These are phyloP conservation scores for Saccharomycopsis amapae DNA, from an alignment of 805 yeast species.

Conservation along the genomic window DNA sequence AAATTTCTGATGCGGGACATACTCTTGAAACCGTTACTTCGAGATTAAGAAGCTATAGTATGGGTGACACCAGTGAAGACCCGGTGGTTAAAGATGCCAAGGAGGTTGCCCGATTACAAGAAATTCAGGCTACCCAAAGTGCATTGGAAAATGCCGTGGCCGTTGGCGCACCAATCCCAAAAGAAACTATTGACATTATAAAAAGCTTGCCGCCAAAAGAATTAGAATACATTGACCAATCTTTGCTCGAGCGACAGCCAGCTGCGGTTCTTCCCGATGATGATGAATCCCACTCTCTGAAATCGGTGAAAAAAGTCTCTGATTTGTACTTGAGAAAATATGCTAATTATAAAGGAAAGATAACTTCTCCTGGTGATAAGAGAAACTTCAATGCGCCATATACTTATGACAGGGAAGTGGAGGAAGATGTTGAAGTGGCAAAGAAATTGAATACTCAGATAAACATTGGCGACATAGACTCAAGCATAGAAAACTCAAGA, in stretches of 20 bases:
- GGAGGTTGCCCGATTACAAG: conserved; percentile 43
- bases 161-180: conserved; percentile 21
- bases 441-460: conserved; percentile 45
- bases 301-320: conserved; percentile 36
- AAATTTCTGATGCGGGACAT: conserved; percentile 5
- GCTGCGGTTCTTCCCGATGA: neutral
- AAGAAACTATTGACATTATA: conserved; percentile 39
- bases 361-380: conserved; percentile 42
- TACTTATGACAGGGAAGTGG: conserved; percentile 55
- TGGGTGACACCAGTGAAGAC: neutral
- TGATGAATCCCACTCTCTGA: conserved; percentile 37
- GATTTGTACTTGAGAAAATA: conserved; percentile 49
- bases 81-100: conserved; percentile 26
- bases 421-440: conserved; percentile 50
- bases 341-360: conserved; percentile 46
- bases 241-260: conserved; percentile 6
- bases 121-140: conserved; percentile 50
- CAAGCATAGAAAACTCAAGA: conserved; percentile 42
- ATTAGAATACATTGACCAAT: conserved; percentile 27
- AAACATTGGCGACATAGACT: conserved; percentile 44
- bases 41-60: conserved; percentile 15
- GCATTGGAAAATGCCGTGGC: conserved; percentile 37
- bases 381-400: conserved; percentile 39
- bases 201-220: conserved; percentile 30
- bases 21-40: conserved; percentile 8